Conservation (phyloP, 805 yeast genomes). For the Komagataella kurtzmanii region DNA sequence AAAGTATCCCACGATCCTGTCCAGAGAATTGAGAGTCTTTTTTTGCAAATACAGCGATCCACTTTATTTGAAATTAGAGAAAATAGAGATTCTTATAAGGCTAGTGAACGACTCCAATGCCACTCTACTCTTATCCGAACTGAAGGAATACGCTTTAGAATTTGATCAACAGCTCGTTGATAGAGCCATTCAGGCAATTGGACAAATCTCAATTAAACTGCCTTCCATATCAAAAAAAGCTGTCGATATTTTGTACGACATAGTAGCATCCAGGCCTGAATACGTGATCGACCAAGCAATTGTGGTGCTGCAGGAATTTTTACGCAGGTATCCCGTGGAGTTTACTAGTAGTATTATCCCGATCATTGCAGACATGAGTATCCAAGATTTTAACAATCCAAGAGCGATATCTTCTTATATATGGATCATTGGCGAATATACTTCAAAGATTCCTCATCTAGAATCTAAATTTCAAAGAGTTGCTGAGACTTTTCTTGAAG, state of each 20-base stretch:
- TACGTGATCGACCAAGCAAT: constrained; percentile 47
- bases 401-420: constrained; percentile 48
- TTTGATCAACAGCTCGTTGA: constrained; percentile 69
- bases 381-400: constrained; percentile 29
- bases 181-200: constrained; percentile 52
- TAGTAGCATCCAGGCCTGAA: constrained; percentile 51
- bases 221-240: constrained; percentile 39
- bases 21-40: constrained; percentile 76
- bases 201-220: constrained; percentile 58
- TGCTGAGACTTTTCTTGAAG: constrained; percentile 40
- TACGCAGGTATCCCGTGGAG: constrained; percentile 51
- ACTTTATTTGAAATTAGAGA: constrained; percentile 61
- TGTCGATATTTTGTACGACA: constrained; percentile 43
- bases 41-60: constrained; percentile 85
- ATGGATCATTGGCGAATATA: constrained; percentile 65
- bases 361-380: constrained; percentile 30
- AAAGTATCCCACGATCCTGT: constrained; percentile 68
- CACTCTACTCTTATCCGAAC: constrained; percentile 46
- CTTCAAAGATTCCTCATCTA: constrained; percentile 42
- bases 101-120: constrained; percentile 50
- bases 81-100: constrained; percentile 62
- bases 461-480: constrained; percentile 29
- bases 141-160: constrained; percentile 75
- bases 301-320: constrained; percentile 46
- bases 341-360: constrained; percentile 40